These are phyloP conservation scores for Trypanosoma boissoni DNA, from an alignment of 208 protist species.

Conservation along the genomic window DNA sequence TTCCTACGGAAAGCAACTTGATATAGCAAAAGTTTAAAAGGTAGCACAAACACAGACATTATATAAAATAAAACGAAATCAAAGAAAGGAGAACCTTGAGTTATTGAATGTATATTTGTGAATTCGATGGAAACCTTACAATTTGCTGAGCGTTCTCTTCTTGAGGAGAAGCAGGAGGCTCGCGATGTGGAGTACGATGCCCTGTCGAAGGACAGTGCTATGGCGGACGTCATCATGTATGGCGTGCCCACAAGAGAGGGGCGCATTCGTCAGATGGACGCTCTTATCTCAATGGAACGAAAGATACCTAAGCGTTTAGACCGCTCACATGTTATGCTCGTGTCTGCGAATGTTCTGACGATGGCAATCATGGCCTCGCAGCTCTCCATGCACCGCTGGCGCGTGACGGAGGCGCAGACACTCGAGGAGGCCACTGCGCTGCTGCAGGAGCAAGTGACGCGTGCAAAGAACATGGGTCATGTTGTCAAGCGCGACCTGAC, in stretches of 20 bases:
- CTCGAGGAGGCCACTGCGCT: constrained; percentile 47
- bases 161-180: not conserved
- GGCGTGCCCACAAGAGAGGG: not conserved
- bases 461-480: constrained; percentile 41
- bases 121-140: no score
- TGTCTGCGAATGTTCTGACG: constrained; percentile 78
- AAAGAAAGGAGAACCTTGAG: no score
- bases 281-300: constrained; percentile 45
- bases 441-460: constrained; percentile 50
- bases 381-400: constrained; percentile 83
- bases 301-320: constrained; percentile 55
- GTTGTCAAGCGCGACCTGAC: constrained; percentile 36
- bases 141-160: no score
- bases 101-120: no score
- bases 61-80: no score
- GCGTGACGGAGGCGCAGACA: constrained; percentile 71
- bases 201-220: not conserved
- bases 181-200: constrained; percentile 9
- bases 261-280: constrained; percentile 48
- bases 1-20: no score
- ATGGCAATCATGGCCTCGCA: constrained; percentile 79
- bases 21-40: no score
- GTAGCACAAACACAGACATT: no score
- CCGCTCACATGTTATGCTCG: constrained; percentile 42
- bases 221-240: constrained; percentile 13